Percentiles rank a stretch among this genome's conserved stretches.
Evolutionary conservation across 2,329 filamentous ascomycete genomes (phyloP).

Genomic region (Ophiobolus disseminans): DNA sequence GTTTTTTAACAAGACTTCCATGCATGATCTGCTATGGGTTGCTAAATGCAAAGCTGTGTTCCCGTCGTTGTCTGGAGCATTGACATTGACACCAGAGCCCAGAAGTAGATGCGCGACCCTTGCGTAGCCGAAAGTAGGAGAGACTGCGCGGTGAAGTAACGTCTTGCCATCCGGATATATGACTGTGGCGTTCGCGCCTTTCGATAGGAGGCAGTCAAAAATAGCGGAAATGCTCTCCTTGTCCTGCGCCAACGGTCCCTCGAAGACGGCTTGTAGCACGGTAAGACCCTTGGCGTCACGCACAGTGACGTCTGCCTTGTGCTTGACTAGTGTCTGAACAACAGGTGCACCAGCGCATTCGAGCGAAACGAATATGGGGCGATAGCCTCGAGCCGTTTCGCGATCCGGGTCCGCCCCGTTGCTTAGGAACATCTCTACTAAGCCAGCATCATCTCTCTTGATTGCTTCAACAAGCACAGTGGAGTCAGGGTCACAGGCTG

Average conservation of each 20-base stretch:
- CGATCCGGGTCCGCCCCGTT: slow-evolving; percentile 41
- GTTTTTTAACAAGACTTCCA: slow-evolving; percentile 33
- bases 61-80: slow-evolving; percentile 31
- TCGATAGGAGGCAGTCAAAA: slow-evolving; percentile 32
- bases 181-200: slow-evolving; percentile 29
- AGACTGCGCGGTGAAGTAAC: slow-evolving; percentile 38
- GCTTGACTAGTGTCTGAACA: slow-evolving; percentile 35
- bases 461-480: slow-evolving; percentile 43
- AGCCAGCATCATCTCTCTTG: slow-evolving; percentile 32
- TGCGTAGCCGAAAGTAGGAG: slow-evolving; percentile 16
- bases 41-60: slow-evolving; percentile 39
- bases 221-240: slow-evolving; percentile 30
- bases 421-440: slow-evolving; percentile 41
- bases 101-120: slow-evolving; percentile 34
- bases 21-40: slow-evolving; percentile 28
- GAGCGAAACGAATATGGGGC: slow-evolving; percentile 40
- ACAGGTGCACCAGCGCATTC: slow-evolving; percentile 32
- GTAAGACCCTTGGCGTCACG: slow-evolving; percentile 29
- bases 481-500: slow-evolving; percentile 43
- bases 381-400: slow-evolving; percentile 25
- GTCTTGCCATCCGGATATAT: slow-evolving; percentile 38
- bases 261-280: slow-evolving; percentile 36
- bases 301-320: slow-evolving; percentile 36
- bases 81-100: slow-evolving; percentile 27
- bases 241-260: slow-evolving; percentile 31